Evolutionary conservation across 2,329 filamentous ascomycete species (phyloP), one percentile per base, ranked within the genome.

Genomic region (Simplicillium sp.): DNA sequence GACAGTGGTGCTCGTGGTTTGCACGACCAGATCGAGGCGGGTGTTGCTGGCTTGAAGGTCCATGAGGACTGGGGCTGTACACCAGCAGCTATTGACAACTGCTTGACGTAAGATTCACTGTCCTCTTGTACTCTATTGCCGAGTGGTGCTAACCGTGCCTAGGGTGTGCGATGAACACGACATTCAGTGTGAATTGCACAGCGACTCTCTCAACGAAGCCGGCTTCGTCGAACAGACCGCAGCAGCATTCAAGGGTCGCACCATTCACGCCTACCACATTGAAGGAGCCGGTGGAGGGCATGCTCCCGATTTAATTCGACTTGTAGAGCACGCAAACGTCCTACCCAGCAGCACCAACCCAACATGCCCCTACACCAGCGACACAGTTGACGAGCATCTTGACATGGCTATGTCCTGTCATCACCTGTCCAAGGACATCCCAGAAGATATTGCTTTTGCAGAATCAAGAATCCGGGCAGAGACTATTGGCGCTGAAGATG

Each of bases 391-490:
- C 56, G 90, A 97, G 63, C 90, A 97, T 64, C 76, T 96, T 12
- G 90, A 97, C 66, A 97, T 97, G 90, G 69, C 96, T 36, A 96
- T 96, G 90, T 87, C 95, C 31, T 97, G 90, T 68, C 90, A 97
- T 61, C 90, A 97, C 56, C 70, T 97, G 9, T 88, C 82, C 39
- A 87, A 86, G 61, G 82, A 95, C 62, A 96, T 96, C 44, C 87
- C 89, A 43, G 90, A 97, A 65, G 90, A 97, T 58, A 84, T 97
- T 12, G 88, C 89, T 2, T 97, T 97, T 55, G 90, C 90, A 37
- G 90, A 97, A 66, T 87, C 81, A 29, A 86, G 90, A 32, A 97
- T 97, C 62, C 84, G 90, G 44, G 87, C 87, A 48, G 89, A 97
- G 66, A 97, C 90, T 29, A 97, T 97, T 56, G 90, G 89, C 0